Conservation (phyloP, 2,329 filamentous ascomycete genomes). For the Alternaria angustiovoidea region DNA sequence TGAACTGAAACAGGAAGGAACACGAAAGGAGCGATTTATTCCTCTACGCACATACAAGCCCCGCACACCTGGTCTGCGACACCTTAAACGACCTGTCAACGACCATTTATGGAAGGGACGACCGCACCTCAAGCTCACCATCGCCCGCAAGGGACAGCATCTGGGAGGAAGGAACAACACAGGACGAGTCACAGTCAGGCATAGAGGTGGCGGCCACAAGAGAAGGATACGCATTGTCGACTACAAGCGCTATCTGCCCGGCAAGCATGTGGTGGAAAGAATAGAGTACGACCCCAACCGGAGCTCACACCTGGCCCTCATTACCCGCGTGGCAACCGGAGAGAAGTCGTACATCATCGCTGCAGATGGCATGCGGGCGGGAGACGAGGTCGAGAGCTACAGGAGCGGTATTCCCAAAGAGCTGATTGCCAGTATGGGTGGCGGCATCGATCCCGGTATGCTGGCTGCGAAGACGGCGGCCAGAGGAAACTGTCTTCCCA, state of each 20-base stretch:
- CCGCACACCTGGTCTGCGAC: constrained; percentile 88
- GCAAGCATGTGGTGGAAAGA: constrained; percentile 86
- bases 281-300: constrained; percentile 97
- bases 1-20: constrained; percentile 32
- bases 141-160: constrained; percentile 88
- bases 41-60: constrained; percentile 87
- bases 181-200: constrained; percentile 85
- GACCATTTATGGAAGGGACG: constrained; percentile 97
- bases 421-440: constrained; percentile 90
- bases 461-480: constrained; percentile 93
- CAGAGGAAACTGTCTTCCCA: constrained; percentile 90
- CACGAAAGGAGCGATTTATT: constrained; percentile 49
- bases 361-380: constrained; percentile 90
- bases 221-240: constrained; percentile 91
- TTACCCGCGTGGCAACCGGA: constrained; percentile 77
- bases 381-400: constrained; percentile 92
- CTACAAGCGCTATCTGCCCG: constrained; percentile 79
- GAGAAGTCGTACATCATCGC: constrained; percentile 91
- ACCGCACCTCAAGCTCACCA: constrained; percentile 82
- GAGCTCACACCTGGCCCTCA: constrained; percentile 88
- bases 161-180: constrained; percentile 93
- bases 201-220: constrained; percentile 92
- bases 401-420: constrained; percentile 86
- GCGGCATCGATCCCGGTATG: constrained; percentile 91
- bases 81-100: constrained; percentile 91